These are phyloP conservation scores for Coniochaeta hoffmannii DNA, from an alignment of 2,329 filamentous ascomycete species.

Conservation along the genomic window DNA sequence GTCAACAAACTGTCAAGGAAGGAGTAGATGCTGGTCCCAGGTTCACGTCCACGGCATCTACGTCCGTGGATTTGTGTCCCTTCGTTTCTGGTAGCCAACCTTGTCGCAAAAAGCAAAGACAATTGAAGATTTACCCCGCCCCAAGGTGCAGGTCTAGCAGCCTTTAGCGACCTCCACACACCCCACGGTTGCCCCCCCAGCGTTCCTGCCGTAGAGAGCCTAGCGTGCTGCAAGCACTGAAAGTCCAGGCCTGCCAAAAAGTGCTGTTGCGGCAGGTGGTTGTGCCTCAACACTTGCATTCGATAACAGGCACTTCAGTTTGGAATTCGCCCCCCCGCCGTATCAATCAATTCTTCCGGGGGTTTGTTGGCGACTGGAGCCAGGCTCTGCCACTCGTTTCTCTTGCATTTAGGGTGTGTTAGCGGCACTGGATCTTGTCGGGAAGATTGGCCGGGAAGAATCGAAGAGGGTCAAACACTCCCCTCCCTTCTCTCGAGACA, in stretches of 20 bases:
- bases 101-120: too few relatives aligned
- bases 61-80: too few relatives aligned
- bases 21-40: too few relatives aligned
- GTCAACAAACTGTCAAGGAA: too few relatives aligned
- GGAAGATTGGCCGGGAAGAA: neutral
- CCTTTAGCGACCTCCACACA: neutral
- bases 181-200: neutral
- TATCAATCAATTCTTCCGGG: neutral
- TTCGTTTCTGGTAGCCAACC: too few relatives aligned
- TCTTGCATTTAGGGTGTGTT: neutral
- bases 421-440: neutral
- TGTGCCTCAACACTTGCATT: neutral
- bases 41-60: too few relatives aligned
- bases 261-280: neutral
- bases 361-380: too few relatives aligned
- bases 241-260: neutral
- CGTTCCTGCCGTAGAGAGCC: neutral
- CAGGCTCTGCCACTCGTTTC: too few relatives aligned
- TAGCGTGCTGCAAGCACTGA: conserved; percentile 1
- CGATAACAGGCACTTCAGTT: neutral
- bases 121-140: neutral
- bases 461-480: neutral
- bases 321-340: neutral
- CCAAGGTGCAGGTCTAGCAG: neutral
- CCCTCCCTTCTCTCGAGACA: neutral